Conservation (phyloP, 305 asterid species). For the Plantago rigida region DNA sequence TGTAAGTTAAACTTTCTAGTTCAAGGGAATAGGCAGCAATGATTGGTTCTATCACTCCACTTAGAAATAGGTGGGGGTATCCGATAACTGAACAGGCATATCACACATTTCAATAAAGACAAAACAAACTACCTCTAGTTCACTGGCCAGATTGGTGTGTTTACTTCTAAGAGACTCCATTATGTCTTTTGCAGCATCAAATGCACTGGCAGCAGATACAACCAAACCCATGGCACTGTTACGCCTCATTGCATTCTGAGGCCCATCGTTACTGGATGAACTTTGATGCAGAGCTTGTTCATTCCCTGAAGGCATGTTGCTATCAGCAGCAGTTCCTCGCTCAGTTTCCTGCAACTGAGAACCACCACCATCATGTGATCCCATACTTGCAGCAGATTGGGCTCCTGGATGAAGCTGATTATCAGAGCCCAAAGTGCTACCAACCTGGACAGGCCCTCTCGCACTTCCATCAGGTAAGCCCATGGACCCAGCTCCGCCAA, state of each 20-base stretch:
- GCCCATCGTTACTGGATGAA: conserved; percentile 60
- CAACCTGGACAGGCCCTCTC: conserved; percentile 60
- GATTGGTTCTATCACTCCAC: background rate
- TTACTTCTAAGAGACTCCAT: conserved; percentile 97
- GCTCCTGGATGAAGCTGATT: conserved; percentile 74
- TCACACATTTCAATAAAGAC: conserved; percentile 13
- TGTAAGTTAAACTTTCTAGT: conserved; percentile 14
- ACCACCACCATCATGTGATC: conserved; percentile 68
- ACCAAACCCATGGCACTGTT: conserved; percentile 71
- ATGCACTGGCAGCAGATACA: conserved; percentile 92
- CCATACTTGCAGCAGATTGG: conserved; percentile 64
- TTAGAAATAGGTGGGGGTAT: conserved; percentile 2
- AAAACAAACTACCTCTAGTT: conserved; percentile 67
- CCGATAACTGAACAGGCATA: conserved; percentile 20
- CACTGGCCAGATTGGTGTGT: conserved; percentile 91
- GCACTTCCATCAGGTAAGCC: conserved; percentile 66
- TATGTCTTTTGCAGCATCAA: conserved; percentile 97
- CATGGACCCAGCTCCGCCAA: conserved; percentile 44
- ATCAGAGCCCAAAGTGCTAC: conserved; percentile 58
- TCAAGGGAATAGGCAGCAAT: conserved; percentile 2
- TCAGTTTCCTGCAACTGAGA: conserved; percentile 81
- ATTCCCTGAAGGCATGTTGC: conserved; percentile 57
- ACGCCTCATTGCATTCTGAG: conserved; percentile 74
- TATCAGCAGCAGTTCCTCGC: conserved; percentile 60
- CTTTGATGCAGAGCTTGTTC: conserved; percentile 66